These are phyloP conservation scores for Vaccinium myrtillus DNA, from an alignment of 148 eudicot genomes.

Conservation along the genomic window DNA sequence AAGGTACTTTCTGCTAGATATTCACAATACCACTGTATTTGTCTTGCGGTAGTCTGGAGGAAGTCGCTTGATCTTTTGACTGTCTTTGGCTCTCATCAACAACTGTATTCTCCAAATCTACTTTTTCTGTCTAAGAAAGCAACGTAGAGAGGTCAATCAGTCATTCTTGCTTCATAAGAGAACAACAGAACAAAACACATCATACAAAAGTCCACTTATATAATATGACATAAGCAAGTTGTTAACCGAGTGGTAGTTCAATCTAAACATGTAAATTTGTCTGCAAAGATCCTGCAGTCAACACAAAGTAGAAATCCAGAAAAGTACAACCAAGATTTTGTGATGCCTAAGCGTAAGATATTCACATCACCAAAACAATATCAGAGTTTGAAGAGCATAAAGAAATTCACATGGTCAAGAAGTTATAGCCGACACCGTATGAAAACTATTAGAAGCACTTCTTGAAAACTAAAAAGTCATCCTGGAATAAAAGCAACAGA, in stretches of 20 bases:
- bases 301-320: neutral
- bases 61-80: conserved; percentile 16
- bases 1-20: neutral
- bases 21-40: conserved; percentile 19
- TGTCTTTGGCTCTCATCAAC: conserved; percentile 28
- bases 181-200: neutral
- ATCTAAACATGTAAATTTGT: neutral
- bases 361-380: too few relatives aligned
- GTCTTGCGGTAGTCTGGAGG: conserved; percentile 13
- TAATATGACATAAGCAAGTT: neutral
- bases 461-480: neutral
- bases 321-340: neutral
- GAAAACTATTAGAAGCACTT: neutral
- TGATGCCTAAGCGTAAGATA: neutral
- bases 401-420: neutral
- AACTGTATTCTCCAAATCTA: conserved; percentile 32
- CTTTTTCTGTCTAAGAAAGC: conserved; percentile 29
- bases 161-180: neutral
- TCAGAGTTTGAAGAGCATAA: neutral
- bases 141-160: neutral
- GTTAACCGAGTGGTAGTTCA: neutral
- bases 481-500: neutral
- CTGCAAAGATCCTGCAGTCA: neutral
- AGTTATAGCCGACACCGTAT: neutral
- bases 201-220: neutral